Percentiles rank a stretch among this genome's conserved stretches.
phyloP scores from a whole-genome alignment of 805 yeast species.

The Saccharomycopsis sp. region DNA sequence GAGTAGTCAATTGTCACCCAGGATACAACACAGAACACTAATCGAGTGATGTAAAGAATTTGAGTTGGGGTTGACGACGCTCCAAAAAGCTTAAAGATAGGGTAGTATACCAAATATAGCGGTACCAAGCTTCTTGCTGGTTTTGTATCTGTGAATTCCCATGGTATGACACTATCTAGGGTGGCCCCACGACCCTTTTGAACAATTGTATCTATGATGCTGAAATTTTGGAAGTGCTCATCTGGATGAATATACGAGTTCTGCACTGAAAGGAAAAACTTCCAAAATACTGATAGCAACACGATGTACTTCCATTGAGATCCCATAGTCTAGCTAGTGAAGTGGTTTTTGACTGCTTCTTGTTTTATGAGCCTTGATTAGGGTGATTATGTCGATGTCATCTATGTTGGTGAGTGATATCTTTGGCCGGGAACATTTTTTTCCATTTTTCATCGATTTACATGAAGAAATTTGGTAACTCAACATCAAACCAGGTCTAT shows the following conservation, averaged over 20 bases:
- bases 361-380: no score
- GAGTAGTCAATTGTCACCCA: slow-evolving; percentile 30
- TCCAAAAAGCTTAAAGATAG: slow-evolving; percentile 38
- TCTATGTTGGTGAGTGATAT: no score
- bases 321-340: no score
- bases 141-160: slow-evolving; percentile 63
- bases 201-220: slow-evolving; percentile 44
- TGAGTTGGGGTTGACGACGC: slow-evolving; percentile 7
- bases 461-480: no score
- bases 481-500: no score
- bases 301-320: slow-evolving; percentile 43
- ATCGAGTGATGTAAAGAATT: slow-evolving; percentile 11
- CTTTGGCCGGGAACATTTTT: no score
- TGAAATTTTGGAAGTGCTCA: slow-evolving; percentile 92
- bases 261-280: slow-evolving; percentile 54
- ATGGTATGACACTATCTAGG: slow-evolving; percentile 42
- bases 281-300: slow-evolving; percentile 36
- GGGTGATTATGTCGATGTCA: no score
- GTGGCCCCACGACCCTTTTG: slow-evolving; percentile 22
- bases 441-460: no score
- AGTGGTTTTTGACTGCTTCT: no score
- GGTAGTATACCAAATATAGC: slow-evolving; percentile 62
- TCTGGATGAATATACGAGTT: slow-evolving; percentile 94
- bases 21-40: slow-evolving; percentile 25
- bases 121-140: slow-evolving; percentile 74